Evolutionary conservation across 345 rosid genomes (phyloP).

Genomic region (Dimocarpus longan): DNA sequence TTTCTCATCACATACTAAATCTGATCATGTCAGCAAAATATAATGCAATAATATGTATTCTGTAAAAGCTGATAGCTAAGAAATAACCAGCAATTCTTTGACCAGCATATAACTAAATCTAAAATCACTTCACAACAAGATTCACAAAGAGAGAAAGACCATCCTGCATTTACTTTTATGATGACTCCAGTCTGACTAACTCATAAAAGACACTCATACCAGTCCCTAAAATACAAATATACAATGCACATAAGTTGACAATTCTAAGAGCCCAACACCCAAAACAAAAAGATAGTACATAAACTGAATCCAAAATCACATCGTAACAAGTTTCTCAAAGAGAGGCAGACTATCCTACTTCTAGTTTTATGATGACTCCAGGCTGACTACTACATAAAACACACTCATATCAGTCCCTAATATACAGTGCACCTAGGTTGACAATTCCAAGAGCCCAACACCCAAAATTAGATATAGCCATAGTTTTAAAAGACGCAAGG

Average conservation of each 20-base stretch:
- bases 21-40: not conserved
- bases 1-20: constrained; percentile 3
- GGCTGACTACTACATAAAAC: not conserved
- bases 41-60: not conserved
- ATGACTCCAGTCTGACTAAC: not conserved
- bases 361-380: too few species aligned
- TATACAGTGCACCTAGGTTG: not conserved
- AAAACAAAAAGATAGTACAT: not conserved
- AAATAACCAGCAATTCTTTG: not conserved
- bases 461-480: not conserved
- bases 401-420: not conserved
- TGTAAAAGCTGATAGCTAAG: not conserved
- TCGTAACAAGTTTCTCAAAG: too few species aligned
- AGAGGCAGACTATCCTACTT: too few species aligned
- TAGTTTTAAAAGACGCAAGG: too few species aligned
- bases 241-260: not conserved
- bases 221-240: not conserved
- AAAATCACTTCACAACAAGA: not conserved
- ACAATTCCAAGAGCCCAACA: not conserved
- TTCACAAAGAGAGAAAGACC: constrained; percentile 1
- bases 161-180: not conserved
- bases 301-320: too few species aligned
- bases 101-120: not conserved
- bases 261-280: not conserved
- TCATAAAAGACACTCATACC: not conserved